Evolutionary conservation across 2,329 filamentous ascomycete genomes (phyloP).

Genomic region (Ascochyta rabiei): DNA sequence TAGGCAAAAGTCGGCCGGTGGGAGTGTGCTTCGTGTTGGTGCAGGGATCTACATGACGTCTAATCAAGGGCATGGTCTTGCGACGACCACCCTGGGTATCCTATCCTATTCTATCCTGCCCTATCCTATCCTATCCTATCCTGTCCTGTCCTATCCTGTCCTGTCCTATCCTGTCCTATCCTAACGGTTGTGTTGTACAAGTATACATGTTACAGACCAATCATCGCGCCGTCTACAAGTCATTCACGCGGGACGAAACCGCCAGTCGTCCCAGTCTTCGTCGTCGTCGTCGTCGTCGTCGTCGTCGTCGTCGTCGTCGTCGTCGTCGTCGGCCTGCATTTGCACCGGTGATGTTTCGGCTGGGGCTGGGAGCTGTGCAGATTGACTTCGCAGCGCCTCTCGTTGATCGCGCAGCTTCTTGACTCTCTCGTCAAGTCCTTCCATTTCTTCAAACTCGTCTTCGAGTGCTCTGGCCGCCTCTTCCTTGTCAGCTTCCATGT

Average conservation of each 20-base stretch:
- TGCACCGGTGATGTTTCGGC: constrained; percentile 9
- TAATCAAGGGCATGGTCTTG: background rate
- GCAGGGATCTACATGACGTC: constrained; percentile 10
- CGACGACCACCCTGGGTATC: constrained; percentile 12
- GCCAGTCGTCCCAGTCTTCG: constrained; percentile 49
- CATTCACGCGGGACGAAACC: constrained; percentile 43
- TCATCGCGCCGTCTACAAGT: constrained; percentile 3
- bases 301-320: constrained; percentile 49
- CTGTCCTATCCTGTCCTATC: no score
- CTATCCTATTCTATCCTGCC: constrained; percentile 13
- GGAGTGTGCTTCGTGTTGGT: constrained; percentile 3
- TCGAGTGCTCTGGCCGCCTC: constrained; percentile 53
- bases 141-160: no score
- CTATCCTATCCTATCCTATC: no score
- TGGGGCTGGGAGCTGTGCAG: constrained; percentile 14
- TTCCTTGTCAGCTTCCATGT: constrained; percentile 56
- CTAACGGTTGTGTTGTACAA: constrained; percentile 8
- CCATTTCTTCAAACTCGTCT: constrained; percentile 60
- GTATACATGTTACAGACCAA: background rate
- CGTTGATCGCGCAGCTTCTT: constrained; percentile 53
- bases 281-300: constrained; percentile 18
- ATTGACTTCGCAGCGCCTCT: constrained; percentile 48
- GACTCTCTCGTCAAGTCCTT: constrained; percentile 54
- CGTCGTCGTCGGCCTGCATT: constrained; percentile 24
- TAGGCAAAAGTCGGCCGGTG: background rate